These are phyloP conservation scores for Aspergillus luchuensis DNA, from an alignment of 2,329 filamentous ascomycete species.

Conservation along the genomic window DNA sequence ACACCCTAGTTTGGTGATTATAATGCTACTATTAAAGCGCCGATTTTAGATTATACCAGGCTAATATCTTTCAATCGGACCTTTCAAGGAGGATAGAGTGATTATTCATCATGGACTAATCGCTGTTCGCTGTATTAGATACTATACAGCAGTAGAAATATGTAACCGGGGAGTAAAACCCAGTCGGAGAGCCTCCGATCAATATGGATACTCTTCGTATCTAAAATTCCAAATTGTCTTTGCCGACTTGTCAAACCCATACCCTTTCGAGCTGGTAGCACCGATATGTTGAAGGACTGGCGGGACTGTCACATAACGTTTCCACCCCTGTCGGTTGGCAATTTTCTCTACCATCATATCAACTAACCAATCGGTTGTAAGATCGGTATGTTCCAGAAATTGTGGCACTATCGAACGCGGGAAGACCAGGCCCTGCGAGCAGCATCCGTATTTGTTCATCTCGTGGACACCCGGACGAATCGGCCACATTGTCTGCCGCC, in stretches of 20 bases:
- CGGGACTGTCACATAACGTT: slow-evolving; percentile 16
- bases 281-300: slow-evolving; percentile 21
- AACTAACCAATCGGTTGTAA: slow-evolving; percentile 17
- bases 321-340: slow-evolving; percentile 13
- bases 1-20: too few relatives aligned
- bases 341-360: slow-evolving; percentile 23
- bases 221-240: slow-evolving; percentile 20
- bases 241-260: slow-evolving; percentile 17
- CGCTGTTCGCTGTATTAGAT: too few relatives aligned
- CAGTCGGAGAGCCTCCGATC: neutral
- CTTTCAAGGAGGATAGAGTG: too few relatives aligned
- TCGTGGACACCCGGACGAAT: slow-evolving; percentile 38
- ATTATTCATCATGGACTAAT: too few relatives aligned
- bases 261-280: slow-evolving; percentile 19
- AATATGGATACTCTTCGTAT: slow-evolving; percentile 14
- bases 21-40: too few relatives aligned
- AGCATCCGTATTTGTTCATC: slow-evolving; percentile 48
- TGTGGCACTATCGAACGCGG: slow-evolving; percentile 27
- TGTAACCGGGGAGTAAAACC: too few relatives aligned
- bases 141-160: too few relatives aligned
- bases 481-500: slow-evolving; percentile 41
- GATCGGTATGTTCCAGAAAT: slow-evolving; percentile 13
- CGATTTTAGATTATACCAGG: too few relatives aligned
- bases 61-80: too few relatives aligned
- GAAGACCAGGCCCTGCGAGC: slow-evolving; percentile 48